Conservation (phyloP, 1,139 yeast genomes). For the Kurtzmaniella quercitrusa region DNA sequence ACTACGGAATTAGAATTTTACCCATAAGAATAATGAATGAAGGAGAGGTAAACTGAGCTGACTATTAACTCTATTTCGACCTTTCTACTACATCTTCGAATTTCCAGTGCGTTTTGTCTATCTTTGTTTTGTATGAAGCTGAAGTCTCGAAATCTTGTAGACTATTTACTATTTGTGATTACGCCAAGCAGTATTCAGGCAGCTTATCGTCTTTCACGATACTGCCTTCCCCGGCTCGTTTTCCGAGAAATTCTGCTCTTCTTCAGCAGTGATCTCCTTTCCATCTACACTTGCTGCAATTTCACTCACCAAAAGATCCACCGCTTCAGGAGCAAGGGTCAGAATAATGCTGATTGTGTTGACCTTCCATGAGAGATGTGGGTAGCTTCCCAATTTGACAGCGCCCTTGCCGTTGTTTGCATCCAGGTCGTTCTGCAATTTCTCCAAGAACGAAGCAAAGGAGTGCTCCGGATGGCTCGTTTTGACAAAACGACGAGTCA, state of each 20-base stretch:
- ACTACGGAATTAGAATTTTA: too few species aligned
- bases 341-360: conserved; percentile 76
- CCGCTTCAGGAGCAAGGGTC: conserved; percentile 24
- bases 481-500: conserved; percentile 53
- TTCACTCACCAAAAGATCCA: conserved; percentile 44
- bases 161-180: too few species aligned
- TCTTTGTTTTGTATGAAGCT: too few species aligned
- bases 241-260: conserved; percentile 40
- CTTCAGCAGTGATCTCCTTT: conserved; percentile 47
- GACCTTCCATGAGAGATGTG: conserved; percentile 61
- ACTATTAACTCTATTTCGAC: too few species aligned
- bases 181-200: too few species aligned
- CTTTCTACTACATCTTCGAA: too few species aligned
- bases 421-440: conserved; percentile 46
- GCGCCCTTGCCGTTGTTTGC: conserved; percentile 25
- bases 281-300: conserved; percentile 26
- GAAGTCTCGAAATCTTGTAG: too few species aligned
- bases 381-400: conserved; percentile 79
- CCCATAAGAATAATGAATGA: too few species aligned
- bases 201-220: too few species aligned
- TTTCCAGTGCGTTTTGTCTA: too few species aligned
- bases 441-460: conserved; percentile 60
- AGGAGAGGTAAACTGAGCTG: too few species aligned
- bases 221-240: conserved; percentile 9
- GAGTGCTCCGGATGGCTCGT: conserved; percentile 61